Conservation (phyloP, 495 filamentous ascomycete species). For the Melanomma pulvis-pyrius region DNA sequence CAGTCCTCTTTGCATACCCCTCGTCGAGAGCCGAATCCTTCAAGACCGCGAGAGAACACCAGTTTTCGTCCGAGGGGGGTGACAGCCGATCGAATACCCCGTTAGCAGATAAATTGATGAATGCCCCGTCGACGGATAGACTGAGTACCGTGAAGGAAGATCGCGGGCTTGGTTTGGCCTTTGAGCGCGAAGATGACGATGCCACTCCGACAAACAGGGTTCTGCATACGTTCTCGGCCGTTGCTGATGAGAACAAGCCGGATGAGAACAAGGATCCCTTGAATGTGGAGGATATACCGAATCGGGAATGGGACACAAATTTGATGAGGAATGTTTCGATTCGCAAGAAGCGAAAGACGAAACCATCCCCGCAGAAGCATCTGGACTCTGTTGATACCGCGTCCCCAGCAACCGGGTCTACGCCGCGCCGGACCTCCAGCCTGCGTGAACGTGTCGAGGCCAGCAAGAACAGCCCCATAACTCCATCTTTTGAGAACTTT, state of each 20-base stretch:
- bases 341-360: conserved; percentile 49
- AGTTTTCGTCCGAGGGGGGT: conserved; percentile 25
- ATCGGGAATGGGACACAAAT: conserved; percentile 60
- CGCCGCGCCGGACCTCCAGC: conserved; percentile 41
- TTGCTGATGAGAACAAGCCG: not conserved
- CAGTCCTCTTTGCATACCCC: conserved; percentile 26
- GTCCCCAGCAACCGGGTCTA: conserved; percentile 37
- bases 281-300: conserved; percentile 28
- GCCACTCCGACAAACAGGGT: conserved; percentile 24
- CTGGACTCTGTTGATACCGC: conserved; percentile 5
- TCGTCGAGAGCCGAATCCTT: conserved; percentile 47
- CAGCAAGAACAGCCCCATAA: conserved; percentile 28
- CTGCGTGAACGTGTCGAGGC: conserved; percentile 39
- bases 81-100: conserved; percentile 36
- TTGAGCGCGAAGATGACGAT: conserved; percentile 30
- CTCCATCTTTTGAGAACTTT: conserved; percentile 34
- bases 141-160: conserved; percentile 17
- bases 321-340: conserved; percentile 61
- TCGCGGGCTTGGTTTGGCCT: conserved; percentile 29
- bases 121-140: conserved; percentile 31
- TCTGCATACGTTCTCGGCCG: not conserved
- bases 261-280: not conserved
- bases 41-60: conserved; percentile 45
- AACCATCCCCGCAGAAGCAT: conserved; percentile 25
- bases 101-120: conserved; percentile 28